Conservation (phyloP, 768 basidiomycete genomes). For the Suillus brevipes region DNA sequence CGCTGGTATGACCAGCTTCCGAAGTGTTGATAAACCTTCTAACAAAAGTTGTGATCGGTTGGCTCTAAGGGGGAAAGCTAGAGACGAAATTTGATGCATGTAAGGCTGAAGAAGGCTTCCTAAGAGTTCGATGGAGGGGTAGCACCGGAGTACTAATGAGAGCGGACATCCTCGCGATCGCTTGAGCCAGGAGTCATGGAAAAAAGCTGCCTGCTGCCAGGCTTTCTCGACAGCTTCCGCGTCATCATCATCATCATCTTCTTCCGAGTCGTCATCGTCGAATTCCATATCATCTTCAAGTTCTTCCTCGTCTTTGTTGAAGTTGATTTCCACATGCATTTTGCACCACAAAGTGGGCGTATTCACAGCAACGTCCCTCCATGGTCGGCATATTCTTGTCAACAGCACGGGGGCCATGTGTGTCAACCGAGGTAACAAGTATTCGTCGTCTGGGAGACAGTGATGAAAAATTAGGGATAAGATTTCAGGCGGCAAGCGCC, state of each 20-base stretch:
- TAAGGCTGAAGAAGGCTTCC: not conserved
- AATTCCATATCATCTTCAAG: too few relatives aligned
- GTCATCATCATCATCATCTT: too few relatives aligned
- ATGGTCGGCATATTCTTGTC: conserved; percentile 40
- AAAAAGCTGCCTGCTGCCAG: not conserved
- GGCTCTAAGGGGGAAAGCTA: not conserved
- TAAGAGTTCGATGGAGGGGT: not conserved
- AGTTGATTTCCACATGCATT: conserved; percentile 22
- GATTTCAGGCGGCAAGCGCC: conserved; percentile 45
- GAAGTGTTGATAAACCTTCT: not conserved
- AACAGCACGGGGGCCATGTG: conserved; percentile 43
- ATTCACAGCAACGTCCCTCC: conserved; percentile 40
- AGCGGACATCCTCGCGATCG: not conserved
- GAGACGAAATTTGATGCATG: not conserved
- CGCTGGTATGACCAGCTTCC: not conserved
- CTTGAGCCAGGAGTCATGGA: not conserved
- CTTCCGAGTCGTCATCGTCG: too few relatives aligned
- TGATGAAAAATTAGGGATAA: conserved; percentile 46
- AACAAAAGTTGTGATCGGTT: too few relatives aligned
- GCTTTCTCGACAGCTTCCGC: not conserved
- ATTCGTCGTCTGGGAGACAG: conserved; percentile 32
- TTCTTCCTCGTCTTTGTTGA: too few relatives aligned
- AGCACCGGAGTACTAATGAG: not conserved
- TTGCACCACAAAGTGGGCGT: conserved; percentile 51
- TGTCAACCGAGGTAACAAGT: too few relatives aligned